Base-by-base conservation (phyloP, 164 flowering plant genomes). In the Aristolochia californica region DNA sequence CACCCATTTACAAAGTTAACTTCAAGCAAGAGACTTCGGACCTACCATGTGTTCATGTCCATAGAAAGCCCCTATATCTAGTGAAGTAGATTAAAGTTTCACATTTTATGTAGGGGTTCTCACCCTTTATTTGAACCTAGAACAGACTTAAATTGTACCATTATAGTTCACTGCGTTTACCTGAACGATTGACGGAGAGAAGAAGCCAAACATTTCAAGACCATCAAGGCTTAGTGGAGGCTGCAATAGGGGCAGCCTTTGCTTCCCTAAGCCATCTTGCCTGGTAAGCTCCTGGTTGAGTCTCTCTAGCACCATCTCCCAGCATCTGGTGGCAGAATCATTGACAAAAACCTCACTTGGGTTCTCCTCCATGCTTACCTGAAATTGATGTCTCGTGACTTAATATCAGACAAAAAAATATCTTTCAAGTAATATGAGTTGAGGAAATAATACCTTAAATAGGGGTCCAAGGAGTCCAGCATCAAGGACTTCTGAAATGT, bases 181-280 rank as follows among this genome's bases (percentile, higher is more conserved):
- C 91, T 79, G 77, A 62, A 79, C 43, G 38, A 84, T 78, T 14
- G 69, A 44, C 30, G 79, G 77, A 7, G 83, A 83, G 15, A 60
- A 72, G 58, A 86, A 84, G 44, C 97, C 94, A 72, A 89, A 89
- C 94, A 89, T 80, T 71, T 74, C 66, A 61, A 86, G 84, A 40
- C 97, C 97, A 69, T 80, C 62, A 26, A 86, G 61, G 53, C 38
- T 57, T 18, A 65, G 62, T 38, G 69, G 54, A 65, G 67, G 65
- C 45, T 68, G 75, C 61, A 63, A 38, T 24, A 63, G 68, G 2
- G 75, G 77, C 48, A 63, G 15, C 4, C 63, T 71, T 55, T 56
- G 65, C 55, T 53, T 65, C 28, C 77, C 80, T 43, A 55, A 60
- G 43, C 49, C 34, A 14, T 43, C 61, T 44, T 63, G 75, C 57